Evolutionary conservation across 441 rosid genomes (phyloP), one percentile per base, ranked within the genome.

Genomic region (Omphalea diandra): DNA sequence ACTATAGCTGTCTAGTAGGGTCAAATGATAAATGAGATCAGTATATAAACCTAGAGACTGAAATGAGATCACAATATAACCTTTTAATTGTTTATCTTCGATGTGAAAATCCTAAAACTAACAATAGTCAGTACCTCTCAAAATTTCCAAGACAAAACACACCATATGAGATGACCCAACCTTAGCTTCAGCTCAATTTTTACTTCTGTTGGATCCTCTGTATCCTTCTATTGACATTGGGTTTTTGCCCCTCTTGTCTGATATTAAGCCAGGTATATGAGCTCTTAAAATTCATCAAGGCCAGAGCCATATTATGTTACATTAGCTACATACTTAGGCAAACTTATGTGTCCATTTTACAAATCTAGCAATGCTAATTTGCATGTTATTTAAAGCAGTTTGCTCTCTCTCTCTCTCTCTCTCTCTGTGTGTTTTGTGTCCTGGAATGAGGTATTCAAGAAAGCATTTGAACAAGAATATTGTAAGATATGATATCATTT

Each of bases 191-290:
- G 86, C 83, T 94, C 97, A 71, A 76, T 71, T 77, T 92, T 98
- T 56, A 94, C 93, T 83, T 90, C 96, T 33, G 98, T 88, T 50
- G 92, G 96, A 67, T 94, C 93, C 78, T 89, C 93, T 32, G 90
- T 24, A 29, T 24, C 22, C 10, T 22, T 22, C 29, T n/a, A n/a
- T n/a, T n/a, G n/a, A n/a, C 56, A 5, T 52, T 52, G 9, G 26
- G 56, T 24, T 52, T 8, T 22, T 22, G 12, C 29, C 56, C 56
- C 56, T 20, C 56, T 52, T 9, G 14, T 52, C 9, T 52, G 22
- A 7, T 52, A 52, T 24, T 52, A 52, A 52, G 56, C 56, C 56
- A 52, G n/a, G 35, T 8, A 53, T 12, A 55, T 29, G 35, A 12
- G 7, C 29, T 38, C 20, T 10, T 2, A 12, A 61, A 36, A 36